A percentile compares a stretch with the other conserved stretches of the same genome.
These are phyloP conservation scores for Ephemerocybe angulata DNA, from an alignment of 768 basidiomycete species.

Conservation along the genomic window DNA sequence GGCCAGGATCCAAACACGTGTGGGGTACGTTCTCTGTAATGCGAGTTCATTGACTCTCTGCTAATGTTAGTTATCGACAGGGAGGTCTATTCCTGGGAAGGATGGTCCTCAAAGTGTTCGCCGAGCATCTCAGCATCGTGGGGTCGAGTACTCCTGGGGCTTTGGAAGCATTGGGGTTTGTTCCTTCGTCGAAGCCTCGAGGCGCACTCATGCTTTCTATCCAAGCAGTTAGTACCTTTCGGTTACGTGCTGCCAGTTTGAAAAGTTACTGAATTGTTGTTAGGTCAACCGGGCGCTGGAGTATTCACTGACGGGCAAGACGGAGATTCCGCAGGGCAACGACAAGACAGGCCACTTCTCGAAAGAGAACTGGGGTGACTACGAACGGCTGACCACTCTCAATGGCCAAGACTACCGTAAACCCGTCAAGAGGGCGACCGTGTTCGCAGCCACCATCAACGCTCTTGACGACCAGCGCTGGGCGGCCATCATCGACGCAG, in stretches of 20 bases:
- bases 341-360: background rate
- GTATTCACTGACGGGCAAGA: background rate
- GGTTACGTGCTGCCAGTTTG: background rate
- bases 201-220: background rate
- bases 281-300: background rate
- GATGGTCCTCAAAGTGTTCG: background rate
- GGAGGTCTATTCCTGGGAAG: background rate
- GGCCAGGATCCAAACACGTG: background rate
- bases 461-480: background rate
- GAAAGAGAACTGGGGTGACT: background rate
- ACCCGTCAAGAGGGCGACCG: background rate
- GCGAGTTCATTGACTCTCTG: background rate
- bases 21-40: background rate
- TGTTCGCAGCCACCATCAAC: background rate
- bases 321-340: background rate
- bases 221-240: background rate
- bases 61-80: background rate
- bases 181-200: background rate
- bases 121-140: background rate
- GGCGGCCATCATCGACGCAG: background rate
- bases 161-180: background rate
- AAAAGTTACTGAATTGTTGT: background rate
- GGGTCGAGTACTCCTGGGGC: background rate
- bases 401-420: background rate
- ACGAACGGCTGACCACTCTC: background rate